These are phyloP conservation scores for Syzygium oleosum DNA, from an alignment of 345 rosid genomes.

Conservation along the genomic window DNA sequence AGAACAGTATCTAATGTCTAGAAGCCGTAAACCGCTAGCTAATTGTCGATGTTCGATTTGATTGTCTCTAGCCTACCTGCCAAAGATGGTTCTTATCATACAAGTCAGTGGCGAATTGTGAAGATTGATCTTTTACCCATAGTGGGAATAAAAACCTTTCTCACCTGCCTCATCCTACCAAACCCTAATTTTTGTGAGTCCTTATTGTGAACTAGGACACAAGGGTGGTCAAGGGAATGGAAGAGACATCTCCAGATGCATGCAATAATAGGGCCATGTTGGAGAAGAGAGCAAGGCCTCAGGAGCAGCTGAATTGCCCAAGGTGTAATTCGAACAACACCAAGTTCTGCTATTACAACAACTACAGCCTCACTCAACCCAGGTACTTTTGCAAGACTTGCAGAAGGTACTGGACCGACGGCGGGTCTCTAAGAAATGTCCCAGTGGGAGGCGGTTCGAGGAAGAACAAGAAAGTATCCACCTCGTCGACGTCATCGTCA, in stretches of 20 bases:
- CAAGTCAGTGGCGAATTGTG: neutral
- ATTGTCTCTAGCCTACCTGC: neutral
- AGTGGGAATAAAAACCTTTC: neutral
- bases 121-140: neutral
- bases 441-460: conserved; percentile 99
- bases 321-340: conserved; percentile 94
- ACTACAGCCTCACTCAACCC: conserved; percentile 96
- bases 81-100: neutral
- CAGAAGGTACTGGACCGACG: conserved; percentile 98
- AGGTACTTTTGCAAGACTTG: conserved; percentile 97
- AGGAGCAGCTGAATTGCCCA: conserved; percentile 85
- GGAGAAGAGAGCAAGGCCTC: conserved; percentile 56
- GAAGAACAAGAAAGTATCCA: conserved; percentile 80
- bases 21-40: neutral
- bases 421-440: conserved; percentile 87
- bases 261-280: neutral
- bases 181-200: neutral
- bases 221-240: conserved; percentile 76
- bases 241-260: conserved; percentile 68
- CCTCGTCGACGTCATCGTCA: conserved; percentile 13
- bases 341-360: conserved; percentile 97
- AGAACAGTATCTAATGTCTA: neutral
- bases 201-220: conserved; percentile 32
- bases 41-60: neutral
- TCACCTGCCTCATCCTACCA: neutral